Evolutionary conservation across 192 early-diverging fungal genomes (phyloP).

Genomic region (Neocallimastix lanati): DNA sequence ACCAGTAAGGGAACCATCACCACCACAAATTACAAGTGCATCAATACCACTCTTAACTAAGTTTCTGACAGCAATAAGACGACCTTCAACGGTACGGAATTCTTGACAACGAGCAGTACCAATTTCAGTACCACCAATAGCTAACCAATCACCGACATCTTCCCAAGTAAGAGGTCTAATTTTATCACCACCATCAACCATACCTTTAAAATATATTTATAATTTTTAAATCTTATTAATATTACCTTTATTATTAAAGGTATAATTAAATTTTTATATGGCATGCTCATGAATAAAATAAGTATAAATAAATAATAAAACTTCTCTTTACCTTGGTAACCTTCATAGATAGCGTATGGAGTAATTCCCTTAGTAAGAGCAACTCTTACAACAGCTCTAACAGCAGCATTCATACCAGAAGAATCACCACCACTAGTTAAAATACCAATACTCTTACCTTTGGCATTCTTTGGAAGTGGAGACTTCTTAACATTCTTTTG

Average conservation of each 20-base stretch:
- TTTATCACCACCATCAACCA: constrained; percentile 79
- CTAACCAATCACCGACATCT: constrained; percentile 74
- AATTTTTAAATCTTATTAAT: too few relatives aligned
- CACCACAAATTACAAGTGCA: constrained; percentile 84
- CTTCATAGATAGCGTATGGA: constrained; percentile 82
- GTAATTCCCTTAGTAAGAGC: constrained; percentile 64
- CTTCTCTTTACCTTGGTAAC: constrained; percentile 52
- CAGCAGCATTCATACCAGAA: constrained; percentile 94
- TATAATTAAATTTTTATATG: too few relatives aligned
- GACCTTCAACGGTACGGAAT: constrained; percentile 71
- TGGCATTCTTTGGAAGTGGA: background rate
- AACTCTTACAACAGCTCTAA: constrained; percentile 75
- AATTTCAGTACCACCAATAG: constrained; percentile 80
- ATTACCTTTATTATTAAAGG: too few relatives aligned
- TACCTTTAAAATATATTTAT: constrained; percentile 32
- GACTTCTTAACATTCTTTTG: constrained; percentile 4
- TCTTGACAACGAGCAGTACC: constrained; percentile 78
- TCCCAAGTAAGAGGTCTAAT: constrained; percentile 73
- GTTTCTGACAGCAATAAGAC: constrained; percentile 61
- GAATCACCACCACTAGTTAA: constrained; percentile 89
- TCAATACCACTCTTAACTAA: constrained; percentile 85
- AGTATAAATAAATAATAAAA: background rate
- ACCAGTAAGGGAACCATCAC: constrained; percentile 91
- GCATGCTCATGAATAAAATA: too few relatives aligned
- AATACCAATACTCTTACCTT: constrained; percentile 61